Evolutionary conservation across 345 rosid genomes (phyloP).

Genomic region (Populus alba): DNA sequence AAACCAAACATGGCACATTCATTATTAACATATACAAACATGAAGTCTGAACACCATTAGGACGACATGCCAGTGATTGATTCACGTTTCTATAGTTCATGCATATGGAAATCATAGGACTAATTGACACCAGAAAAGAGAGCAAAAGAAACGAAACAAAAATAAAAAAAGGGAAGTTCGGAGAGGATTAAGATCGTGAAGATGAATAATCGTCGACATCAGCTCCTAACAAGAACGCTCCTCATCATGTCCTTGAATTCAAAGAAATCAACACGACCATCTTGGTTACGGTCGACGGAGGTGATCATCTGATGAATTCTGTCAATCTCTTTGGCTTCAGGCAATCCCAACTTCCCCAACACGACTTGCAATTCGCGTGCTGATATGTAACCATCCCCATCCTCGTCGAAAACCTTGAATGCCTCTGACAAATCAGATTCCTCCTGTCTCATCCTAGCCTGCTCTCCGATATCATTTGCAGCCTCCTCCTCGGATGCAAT

Average conservation of each 20-base stretch:
- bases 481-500: background rate
- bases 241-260: conserved; percentile 96
- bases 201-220: background rate
- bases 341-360: conserved; percentile 62
- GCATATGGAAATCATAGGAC: background rate
- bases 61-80: background rate
- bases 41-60: background rate
- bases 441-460: conserved; percentile 28
- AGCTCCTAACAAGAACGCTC: conserved; percentile 34
- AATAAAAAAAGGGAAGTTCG: background rate
- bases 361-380: conserved; percentile 74
- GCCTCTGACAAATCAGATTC: conserved; percentile 83
- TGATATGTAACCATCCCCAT: conserved; percentile 85
- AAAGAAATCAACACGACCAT: conserved; percentile 82
- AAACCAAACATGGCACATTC: background rate
- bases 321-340: conserved; percentile 65
- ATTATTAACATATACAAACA: background rate
- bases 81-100: background rate
- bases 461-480: background rate
- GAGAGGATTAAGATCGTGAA: background rate
- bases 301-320: conserved; percentile 77
- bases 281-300: conserved; percentile 73
- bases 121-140: background rate
- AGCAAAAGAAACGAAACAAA: background rate
- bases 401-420: conserved; percentile 89